These are phyloP conservation scores for Ruellia speciosa DNA, from an alignment of 305 asterid genomes.

Conservation along the genomic window DNA sequence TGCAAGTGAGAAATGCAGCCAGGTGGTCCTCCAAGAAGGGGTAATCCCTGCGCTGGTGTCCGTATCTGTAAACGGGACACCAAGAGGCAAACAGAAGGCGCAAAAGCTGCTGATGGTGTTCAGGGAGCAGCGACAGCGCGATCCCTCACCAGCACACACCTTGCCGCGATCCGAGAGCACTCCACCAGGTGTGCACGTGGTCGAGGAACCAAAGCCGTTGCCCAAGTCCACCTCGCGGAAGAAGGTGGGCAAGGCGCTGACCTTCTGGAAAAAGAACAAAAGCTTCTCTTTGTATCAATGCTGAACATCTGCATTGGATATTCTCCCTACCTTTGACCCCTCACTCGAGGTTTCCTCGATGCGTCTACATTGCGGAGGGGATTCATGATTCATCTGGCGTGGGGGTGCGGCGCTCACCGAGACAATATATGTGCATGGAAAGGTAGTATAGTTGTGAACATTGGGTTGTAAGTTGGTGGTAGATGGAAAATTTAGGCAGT, in stretches of 20 bases:
- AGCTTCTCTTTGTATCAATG: slow-evolving; percentile 69
- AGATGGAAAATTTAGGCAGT: too few species aligned
- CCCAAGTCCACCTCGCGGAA: slow-evolving; percentile 72
- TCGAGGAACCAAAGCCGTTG: slow-evolving; percentile 43
- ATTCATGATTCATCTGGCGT: too few species aligned
- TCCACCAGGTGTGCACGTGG: neutral
- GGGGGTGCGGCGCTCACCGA: too few species aligned
- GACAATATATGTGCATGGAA: too few species aligned
- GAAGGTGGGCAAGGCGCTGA: slow-evolving; percentile 56
- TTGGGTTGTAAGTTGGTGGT: too few species aligned
- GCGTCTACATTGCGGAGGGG: too few species aligned
- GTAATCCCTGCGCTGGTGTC: slow-evolving; percentile 91
- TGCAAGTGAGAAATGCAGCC: slow-evolving; percentile 70
- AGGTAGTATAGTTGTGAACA: too few species aligned
- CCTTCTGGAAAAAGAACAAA: slow-evolving; percentile 85
- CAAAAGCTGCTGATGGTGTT: slow-evolving; percentile 93
- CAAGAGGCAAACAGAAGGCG: slow-evolving; percentile 94
- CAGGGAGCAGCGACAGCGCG: slow-evolving; percentile 88
- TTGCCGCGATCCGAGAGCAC: slow-evolving; percentile 25
- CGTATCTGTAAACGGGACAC: slow-evolving; percentile 81
- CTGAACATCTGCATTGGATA: slow-evolving; percentile 19
- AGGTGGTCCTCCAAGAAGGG: slow-evolving; percentile 94
- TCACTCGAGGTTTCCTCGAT: too few species aligned
- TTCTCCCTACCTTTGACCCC: too few species aligned
- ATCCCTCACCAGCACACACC: slow-evolving; percentile 38